Evolutionary conservation across 768 basidiomycete genomes (phyloP).

Genomic region (Pleurotus djamor): DNA sequence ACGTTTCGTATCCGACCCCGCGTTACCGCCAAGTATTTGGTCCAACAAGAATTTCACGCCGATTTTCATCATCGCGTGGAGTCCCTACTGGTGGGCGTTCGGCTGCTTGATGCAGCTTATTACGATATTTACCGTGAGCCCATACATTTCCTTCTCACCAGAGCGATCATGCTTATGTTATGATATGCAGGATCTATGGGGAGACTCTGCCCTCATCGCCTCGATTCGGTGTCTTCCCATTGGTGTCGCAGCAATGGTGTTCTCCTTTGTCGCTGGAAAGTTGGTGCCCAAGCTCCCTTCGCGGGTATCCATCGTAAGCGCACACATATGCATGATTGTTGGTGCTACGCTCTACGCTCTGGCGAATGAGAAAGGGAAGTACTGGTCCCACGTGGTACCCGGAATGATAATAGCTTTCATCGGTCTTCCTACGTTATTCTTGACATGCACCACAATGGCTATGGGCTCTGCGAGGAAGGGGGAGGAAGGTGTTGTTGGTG

Average conservation of each 20-base stretch:
- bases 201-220: conserved; percentile 29
- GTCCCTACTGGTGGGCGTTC: conserved; percentile 15
- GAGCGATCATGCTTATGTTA: conserved; percentile 15
- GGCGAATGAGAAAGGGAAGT: conserved; percentile 29
- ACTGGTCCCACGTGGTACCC: conserved; percentile 46
- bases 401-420: conserved; percentile 42
- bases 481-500: conserved; percentile 11
- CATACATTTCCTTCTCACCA: too few relatives aligned
- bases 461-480: conserved; percentile 10
- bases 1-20: conserved; percentile 10
- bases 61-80: conserved; percentile 26
- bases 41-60: conserved; percentile 35
- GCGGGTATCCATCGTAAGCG: conserved; percentile 30
- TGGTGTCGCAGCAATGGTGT: background rate
- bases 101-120: conserved; percentile 29
- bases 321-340: conserved; percentile 28
- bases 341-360: conserved; percentile 36
- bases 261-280: conserved; percentile 1
- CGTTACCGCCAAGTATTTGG: conserved; percentile 34
- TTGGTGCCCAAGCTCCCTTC: background rate
- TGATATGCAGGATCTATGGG: conserved; percentile 20
- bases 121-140: conserved; percentile 20
- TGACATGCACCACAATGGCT: conserved; percentile 11
- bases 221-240: conserved; percentile 24
- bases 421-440: conserved; percentile 37